phyloP scores from a whole-genome alignment of 2,329 filamentous ascomycete genomes.

The Diaporthe longicolla region DNA sequence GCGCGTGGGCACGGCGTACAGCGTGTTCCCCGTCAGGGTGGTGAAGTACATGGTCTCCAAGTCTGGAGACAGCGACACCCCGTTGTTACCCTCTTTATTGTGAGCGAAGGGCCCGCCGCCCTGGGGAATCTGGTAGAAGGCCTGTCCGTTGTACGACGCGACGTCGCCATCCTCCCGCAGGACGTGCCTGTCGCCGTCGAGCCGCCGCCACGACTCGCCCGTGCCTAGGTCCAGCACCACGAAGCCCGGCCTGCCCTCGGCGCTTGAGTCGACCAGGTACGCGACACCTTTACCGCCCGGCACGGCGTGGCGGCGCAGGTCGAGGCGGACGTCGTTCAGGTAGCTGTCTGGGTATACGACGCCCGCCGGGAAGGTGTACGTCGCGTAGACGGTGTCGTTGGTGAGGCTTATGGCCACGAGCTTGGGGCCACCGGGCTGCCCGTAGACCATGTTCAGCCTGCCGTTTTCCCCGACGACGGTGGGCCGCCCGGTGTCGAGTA shows the following conservation, averaged over 20 bases:
- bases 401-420: conserved; percentile 58
- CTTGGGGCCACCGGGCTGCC: conserved; percentile 60
- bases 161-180: conserved; percentile 49
- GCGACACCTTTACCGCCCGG: conserved; percentile 57
- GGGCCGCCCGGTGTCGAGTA: conserved; percentile 60
- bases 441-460: conserved; percentile 58
- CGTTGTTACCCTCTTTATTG: conserved; percentile 31
- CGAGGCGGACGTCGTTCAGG: conserved; percentile 62
- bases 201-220: conserved; percentile 57
- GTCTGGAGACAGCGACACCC: conserved; percentile 47
- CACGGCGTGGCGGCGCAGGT: conserved; percentile 56
- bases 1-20: conserved; percentile 6
- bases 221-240: conserved; percentile 61
- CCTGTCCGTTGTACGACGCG: conserved; percentile 52
- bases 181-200: conserved; percentile 51
- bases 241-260: conserved; percentile 61
- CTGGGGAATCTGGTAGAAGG: conserved; percentile 48
- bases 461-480: conserved; percentile 55
- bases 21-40: conserved; percentile 15
- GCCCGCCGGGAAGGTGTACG: conserved; percentile 57
- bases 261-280: conserved; percentile 61
- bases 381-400: conserved; percentile 54
- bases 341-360: conserved; percentile 62
- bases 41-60: conserved; percentile 57
- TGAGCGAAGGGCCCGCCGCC: conserved; percentile 1